A percentile compares a stretch with the other conserved stretches of the same genome.
phyloP scores from a whole-genome alignment of 495 filamentous ascomycete genomes.

The Melanomma pulvis-pyrius region DNA sequence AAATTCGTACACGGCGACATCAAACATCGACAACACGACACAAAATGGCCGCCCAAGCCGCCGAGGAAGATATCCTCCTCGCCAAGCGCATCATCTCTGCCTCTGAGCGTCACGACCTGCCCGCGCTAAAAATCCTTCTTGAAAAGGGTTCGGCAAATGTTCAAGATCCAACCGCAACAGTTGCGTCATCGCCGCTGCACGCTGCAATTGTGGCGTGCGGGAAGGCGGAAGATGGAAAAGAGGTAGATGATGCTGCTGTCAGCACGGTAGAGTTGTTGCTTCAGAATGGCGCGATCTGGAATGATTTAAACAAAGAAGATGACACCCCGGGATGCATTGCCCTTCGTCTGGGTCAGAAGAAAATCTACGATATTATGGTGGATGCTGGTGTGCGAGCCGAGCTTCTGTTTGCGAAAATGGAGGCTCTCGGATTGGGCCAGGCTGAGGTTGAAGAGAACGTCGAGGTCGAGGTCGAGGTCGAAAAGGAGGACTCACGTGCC shows the following conservation, averaged over 20 bases:
- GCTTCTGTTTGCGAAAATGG: slow-evolving; percentile 61
- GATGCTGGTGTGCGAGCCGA: slow-evolving; percentile 91
- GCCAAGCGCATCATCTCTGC: slow-evolving; percentile 34
- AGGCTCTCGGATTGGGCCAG: slow-evolving; percentile 70
- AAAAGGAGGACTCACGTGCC: slow-evolving; percentile 44
- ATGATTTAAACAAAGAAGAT: slow-evolving; percentile 79
- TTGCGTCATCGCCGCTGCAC: slow-evolving; percentile 65
- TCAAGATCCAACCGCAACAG: slow-evolving; percentile 26
- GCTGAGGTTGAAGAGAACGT: slow-evolving; percentile 58
- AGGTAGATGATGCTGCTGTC: slow-evolving; percentile 56
- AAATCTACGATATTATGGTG: slow-evolving; percentile 81
- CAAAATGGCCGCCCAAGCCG: slow-evolving; percentile 28
- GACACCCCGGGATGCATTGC: slow-evolving; percentile 95
- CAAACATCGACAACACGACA: background rate
- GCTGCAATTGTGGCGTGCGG: slow-evolving; percentile 85
- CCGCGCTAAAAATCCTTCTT: slow-evolving; percentile 26
- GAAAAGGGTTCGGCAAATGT: slow-evolving; percentile 32
- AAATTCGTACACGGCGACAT: background rate
- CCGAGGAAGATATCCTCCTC: slow-evolving; percentile 30
- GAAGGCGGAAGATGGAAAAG: slow-evolving; percentile 43
- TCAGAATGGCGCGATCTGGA: slow-evolving; percentile 92
- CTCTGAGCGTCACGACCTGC: slow-evolving; percentile 26
- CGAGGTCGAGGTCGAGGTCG: slow-evolving; percentile 45
- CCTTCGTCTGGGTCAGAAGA: slow-evolving; percentile 63
- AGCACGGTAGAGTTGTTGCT: slow-evolving; percentile 77